phyloP scores from a whole-genome alignment of 1,284 basidiomycete genomes.

The Ustilago tritici region DNA sequence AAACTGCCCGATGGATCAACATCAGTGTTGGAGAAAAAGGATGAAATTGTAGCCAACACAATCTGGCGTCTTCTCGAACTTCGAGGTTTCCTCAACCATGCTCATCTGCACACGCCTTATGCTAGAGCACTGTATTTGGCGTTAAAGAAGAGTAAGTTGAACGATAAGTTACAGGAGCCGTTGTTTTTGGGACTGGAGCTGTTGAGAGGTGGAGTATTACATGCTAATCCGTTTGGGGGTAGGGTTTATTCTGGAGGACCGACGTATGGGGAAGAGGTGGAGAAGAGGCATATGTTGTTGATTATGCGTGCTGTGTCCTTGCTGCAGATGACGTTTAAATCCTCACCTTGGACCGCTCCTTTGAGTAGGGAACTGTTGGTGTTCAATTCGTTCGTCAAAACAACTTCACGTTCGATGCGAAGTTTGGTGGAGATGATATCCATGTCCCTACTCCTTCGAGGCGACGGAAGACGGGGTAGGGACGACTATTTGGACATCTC shows the following conservation, averaged over 20 bases:
- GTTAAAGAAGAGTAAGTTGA: conserved; percentile 81
- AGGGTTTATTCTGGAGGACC: conserved; percentile 91
- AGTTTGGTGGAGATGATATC: conserved; percentile 90
- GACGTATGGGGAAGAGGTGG: conserved; percentile 78
- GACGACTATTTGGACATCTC: conserved; percentile 94
- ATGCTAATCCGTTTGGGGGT: conserved; percentile 90
- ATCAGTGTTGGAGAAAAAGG: conserved; percentile 86
- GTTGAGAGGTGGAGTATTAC: conserved; percentile 90
- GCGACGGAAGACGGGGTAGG: conserved; percentile 84
- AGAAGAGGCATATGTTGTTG: conserved; percentile 83
- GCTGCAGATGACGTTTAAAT: conserved; percentile 88
- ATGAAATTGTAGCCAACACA: conserved; percentile 97
- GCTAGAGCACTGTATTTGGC: conserved; percentile 90
- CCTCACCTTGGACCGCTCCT: conserved; percentile 77
- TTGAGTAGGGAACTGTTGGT: conserved; percentile 94
- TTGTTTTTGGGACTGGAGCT: conserved; percentile 89
- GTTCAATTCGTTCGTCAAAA: conserved; percentile 96
- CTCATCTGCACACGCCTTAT: conserved; percentile 84
- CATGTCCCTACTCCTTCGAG: conserved; percentile 88
- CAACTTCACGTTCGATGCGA: conserved; percentile 87
- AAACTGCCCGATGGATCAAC: conserved; percentile 41
- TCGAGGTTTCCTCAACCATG: conserved; percentile 88
- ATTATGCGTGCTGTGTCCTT: conserved; percentile 96
- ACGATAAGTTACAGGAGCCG: conserved; percentile 98
- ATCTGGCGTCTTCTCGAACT: conserved; percentile 98